phyloP scores from a whole-genome alignment of 441 rosid genomes.

The Biscutella laevigata region DNA sequence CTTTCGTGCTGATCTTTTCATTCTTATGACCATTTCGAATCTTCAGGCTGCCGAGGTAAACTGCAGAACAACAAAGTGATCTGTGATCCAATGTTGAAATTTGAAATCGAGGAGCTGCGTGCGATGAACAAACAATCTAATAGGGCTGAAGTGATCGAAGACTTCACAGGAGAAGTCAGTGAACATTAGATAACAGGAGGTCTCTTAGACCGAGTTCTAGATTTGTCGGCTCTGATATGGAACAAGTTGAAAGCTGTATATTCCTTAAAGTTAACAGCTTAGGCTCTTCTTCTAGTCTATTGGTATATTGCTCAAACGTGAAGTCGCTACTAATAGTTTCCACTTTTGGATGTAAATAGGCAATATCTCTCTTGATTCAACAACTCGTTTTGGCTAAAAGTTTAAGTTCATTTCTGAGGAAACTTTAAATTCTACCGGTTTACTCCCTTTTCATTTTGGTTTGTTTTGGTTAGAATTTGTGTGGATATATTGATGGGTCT shows the following conservation, averaged over 20 bases:
- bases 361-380: not conserved
- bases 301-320: not conserved
- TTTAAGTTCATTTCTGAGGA: not conserved
- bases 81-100: slow-evolving; percentile 53
- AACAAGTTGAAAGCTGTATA: slow-evolving; percentile 3
- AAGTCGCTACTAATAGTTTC: slow-evolving; percentile 5
- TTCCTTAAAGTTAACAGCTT: not conserved
- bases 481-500: no score
- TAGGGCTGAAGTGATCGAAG: slow-evolving; percentile 50
- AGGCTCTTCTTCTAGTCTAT: not conserved
- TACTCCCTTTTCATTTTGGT: not conserved
- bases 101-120: slow-evolving; percentile 70
- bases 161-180: slow-evolving; percentile 46
- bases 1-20: slow-evolving; percentile 11
- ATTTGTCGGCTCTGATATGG: not conserved
- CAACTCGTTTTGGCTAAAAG: not conserved
- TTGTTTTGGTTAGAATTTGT: not conserved
- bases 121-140: slow-evolving; percentile 35
- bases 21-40: not conserved
- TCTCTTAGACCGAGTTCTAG: not conserved
- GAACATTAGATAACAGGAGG: slow-evolving; percentile 29
- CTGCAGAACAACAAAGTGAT: slow-evolving; percentile 39
- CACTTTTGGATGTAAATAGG: slow-evolving; percentile 13
- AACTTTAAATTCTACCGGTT: not conserved
- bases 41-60: slow-evolving; percentile 61